A percentile compares a stretch with the other conserved stretches of the same genome.
These are phyloP conservation scores for Diaporthe humulicola DNA, from an alignment of 2,329 filamentous ascomycete species.

Conservation along the genomic window DNA sequence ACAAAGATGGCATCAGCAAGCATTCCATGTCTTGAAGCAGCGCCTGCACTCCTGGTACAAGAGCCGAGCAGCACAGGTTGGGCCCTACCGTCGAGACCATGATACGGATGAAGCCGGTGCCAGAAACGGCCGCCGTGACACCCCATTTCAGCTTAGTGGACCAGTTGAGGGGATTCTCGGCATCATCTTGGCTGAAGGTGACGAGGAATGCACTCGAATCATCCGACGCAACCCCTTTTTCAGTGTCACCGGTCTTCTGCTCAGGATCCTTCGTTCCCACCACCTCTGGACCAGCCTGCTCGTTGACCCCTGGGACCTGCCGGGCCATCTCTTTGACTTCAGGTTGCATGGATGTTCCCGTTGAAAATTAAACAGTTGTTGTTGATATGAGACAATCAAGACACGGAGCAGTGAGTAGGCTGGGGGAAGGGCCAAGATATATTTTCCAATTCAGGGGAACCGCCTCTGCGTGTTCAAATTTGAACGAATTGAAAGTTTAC, in stretches of 20 bases:
- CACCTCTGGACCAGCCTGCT: background rate
- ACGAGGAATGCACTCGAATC: conserved; percentile 33
- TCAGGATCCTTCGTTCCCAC: background rate
- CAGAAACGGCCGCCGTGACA: conserved; percentile 62
- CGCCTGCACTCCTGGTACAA: background rate
- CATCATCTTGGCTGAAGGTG: conserved; percentile 47
- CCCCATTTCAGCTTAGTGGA: conserved; percentile 59
- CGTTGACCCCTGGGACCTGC: background rate
- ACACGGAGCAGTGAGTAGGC: background rate
- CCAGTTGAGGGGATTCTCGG: conserved; percentile 57
- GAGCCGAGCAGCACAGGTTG: background rate
- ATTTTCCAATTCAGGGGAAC: no score
- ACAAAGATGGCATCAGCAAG: background rate
- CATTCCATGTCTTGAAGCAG: background rate
- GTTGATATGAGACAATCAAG: no score
- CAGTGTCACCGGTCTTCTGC: background rate
- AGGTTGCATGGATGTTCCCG: background rate
- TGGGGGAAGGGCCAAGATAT: background rate
- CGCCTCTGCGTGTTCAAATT: background rate
- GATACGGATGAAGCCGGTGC: conserved; percentile 64
- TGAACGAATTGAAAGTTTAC: background rate
- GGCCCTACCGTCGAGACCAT: conserved; percentile 57
- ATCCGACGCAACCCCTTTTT: background rate
- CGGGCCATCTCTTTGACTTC: background rate
- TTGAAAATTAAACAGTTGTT: background rate